Evolutionary conservation across 495 filamentous ascomycete species (phyloP), one percentile per base, ranked within the genome.

Genomic region (Penicillium silybi): DNA sequence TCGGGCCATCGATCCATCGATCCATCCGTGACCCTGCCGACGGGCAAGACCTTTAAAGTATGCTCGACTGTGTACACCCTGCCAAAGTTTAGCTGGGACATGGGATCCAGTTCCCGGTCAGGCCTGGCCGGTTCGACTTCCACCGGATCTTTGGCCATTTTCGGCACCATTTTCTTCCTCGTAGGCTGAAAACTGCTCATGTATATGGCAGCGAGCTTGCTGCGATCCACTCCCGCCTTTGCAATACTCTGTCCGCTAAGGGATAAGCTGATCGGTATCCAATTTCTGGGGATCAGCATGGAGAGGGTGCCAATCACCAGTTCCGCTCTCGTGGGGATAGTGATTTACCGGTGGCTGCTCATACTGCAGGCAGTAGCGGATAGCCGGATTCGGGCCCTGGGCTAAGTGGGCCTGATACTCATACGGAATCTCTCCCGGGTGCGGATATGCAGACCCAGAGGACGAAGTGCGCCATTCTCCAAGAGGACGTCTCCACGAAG

Each of bases 31-130:
- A 75, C 57, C 15, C 42, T 44, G 0, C 75, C 76, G 26, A 74
- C 62, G 1, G 68, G 53, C 7, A 63, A 54, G 6, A 78, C 72
- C 45, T 73, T 76, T 11, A 73, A 48, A 41, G 78, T 75, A 45
- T 77, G 70, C 50, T 80, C 73, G 20, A 76, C 72, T 1, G 76
- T 73, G 56, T 79, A 72, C 3, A 70, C 52, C 41, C 79, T 80
- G 13, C 65, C 71, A 44, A 73, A 78, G 41, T 79, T 77, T 17
- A 79, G 40, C 6, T 74, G 61, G 1, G 75, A 78, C 58, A 67
- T 66, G 0, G 37, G 5, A 41, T 79, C 66, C 3, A 79, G 51
- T 22, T 51, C 64, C 40, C 61, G 46, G 8, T 64, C 56, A 8
- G 47, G 48, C 18, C 22, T 53, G 1, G 42, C 51, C 2, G 67